These are phyloP conservation scores for Yamadazyma membranifaciens DNA, from an alignment of 1,139 yeast genomes.

Conservation along the genomic window DNA sequence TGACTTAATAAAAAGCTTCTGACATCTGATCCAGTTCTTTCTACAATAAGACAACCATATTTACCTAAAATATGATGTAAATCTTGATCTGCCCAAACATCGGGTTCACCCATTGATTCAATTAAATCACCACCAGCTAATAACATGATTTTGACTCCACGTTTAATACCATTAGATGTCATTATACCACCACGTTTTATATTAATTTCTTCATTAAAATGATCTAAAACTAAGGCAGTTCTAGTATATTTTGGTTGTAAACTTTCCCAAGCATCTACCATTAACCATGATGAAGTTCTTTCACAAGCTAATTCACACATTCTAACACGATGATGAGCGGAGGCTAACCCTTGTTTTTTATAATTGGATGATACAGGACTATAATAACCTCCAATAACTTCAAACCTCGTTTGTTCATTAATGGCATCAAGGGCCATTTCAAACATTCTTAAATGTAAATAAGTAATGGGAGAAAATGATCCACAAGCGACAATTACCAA, in stretches of 20 bases:
- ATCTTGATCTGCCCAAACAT: conserved; percentile 97
- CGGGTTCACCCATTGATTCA: conserved; percentile 99
- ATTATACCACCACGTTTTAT: conserved; percentile 84
- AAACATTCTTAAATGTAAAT: conserved; percentile 92
- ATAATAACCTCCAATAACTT: conserved; percentile 94
- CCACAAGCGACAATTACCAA: conserved; percentile 97
- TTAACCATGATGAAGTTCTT: conserved; percentile 92
- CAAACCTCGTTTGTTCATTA: conserved; percentile 87
- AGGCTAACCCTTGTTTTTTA: conserved; percentile 89
- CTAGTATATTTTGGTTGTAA: conserved; percentile 88
- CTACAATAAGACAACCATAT: conserved; percentile 94
- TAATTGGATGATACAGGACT: conserved; percentile 97
- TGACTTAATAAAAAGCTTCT: conserved; percentile 87
- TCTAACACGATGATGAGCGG: conserved; percentile 83
- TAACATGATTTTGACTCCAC: conserved; percentile 93
- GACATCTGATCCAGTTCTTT: conserved; percentile 95
- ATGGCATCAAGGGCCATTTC: conserved; percentile 98
- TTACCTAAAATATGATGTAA: conserved; percentile 92
- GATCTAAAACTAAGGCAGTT: conserved; percentile 94
- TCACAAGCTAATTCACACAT: conserved; percentile 99
- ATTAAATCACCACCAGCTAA: conserved; percentile 97
- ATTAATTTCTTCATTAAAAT: conserved; percentile 92
- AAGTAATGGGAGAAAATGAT: conserved; percentile 93
- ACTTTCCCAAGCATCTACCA: conserved; percentile 99
- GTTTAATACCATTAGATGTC: conserved; percentile 67